Conservation (phyloP, 2,329 filamentous ascomycete genomes). For the Leptodontidium sp. region DNA sequence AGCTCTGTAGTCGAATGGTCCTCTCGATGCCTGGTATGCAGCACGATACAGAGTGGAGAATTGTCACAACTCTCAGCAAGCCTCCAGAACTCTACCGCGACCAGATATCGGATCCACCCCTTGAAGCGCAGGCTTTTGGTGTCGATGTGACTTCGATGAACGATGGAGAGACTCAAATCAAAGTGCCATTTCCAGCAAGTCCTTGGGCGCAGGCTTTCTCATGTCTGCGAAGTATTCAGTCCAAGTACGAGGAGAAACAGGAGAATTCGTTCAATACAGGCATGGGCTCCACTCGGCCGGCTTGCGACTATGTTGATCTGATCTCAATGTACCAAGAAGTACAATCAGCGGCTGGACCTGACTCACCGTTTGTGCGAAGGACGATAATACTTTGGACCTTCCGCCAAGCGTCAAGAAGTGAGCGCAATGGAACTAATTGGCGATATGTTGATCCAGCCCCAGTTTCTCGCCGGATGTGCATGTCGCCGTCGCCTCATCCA, state of each 20-base stretch:
- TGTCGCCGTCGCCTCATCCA: conserved; percentile 48
- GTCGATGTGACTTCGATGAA: conserved; percentile 33
- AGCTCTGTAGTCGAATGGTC: conserved; percentile 67
- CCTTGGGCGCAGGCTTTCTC: conserved; percentile 45
- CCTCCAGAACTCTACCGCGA: conserved; percentile 55
- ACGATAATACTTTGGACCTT: conserved; percentile 71
- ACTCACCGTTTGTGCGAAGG: conserved; percentile 61
- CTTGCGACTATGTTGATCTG: conserved; percentile 65
- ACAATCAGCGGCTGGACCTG: conserved; percentile 61
- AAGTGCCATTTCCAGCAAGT: conserved; percentile 43
- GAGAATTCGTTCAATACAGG: conserved; percentile 48
- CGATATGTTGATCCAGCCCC: conserved; percentile 56
- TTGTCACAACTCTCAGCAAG: conserved; percentile 64
- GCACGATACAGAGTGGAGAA: conserved; percentile 67
- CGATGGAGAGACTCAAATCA: conserved; percentile 39
- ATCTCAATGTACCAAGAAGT: conserved; percentile 75
- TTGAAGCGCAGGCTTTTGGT: conserved; percentile 28
- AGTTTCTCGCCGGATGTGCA: conserved; percentile 37
- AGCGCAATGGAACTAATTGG: conserved; percentile 65
- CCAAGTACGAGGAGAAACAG: conserved; percentile 51
- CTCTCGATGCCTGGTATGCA: conserved; percentile 62
- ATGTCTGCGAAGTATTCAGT: conserved; percentile 38
- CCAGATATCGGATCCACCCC: conserved; percentile 48
- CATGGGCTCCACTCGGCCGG: conserved; percentile 48
- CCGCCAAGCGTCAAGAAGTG: conserved; percentile 58